A percentile compares a stretch with the other conserved stretches of the same genome.
Conservation (phyloP, 768 basidiomycete genomes). For the Mycena epipterygia region DNA sequence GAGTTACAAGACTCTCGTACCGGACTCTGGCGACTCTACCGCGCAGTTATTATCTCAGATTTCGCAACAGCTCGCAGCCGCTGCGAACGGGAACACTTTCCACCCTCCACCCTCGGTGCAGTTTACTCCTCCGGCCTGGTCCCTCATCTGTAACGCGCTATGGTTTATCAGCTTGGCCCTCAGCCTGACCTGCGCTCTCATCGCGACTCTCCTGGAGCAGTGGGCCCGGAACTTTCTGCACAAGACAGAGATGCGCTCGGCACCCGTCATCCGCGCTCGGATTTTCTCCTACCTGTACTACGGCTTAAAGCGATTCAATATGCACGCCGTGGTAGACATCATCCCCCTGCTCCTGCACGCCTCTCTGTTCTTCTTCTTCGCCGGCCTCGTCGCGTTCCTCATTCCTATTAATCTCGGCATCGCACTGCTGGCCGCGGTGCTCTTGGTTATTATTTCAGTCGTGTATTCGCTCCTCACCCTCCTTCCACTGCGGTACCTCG, state of each 20-base stretch:
- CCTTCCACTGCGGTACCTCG: constrained; percentile 25
- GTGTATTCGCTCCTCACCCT: constrained; percentile 26
- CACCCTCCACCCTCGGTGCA: no score
- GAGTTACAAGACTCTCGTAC: constrained; percentile 1
- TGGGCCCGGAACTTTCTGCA: no score
- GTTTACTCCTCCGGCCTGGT: neutral
- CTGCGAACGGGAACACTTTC: constrained; percentile 7
- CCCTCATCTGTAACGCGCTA: neutral
- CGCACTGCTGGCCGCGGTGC: neutral
- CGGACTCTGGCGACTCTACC: constrained; percentile 1
- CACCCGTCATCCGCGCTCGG: constrained; percentile 10
- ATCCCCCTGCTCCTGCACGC: constrained; percentile 35
- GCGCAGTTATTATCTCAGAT: neutral
- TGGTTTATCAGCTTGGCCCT: constrained; percentile 23
- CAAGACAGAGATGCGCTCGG: constrained; percentile 17
- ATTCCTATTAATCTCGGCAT: constrained; percentile 7
- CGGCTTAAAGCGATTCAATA: constrained; percentile 11
- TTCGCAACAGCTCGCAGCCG: constrained; percentile 14
- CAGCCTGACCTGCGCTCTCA: no score
- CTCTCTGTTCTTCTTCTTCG: constrained; percentile 32
- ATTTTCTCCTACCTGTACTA: constrained; percentile 19
- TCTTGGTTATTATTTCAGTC: neutral
- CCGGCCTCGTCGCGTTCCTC: constrained; percentile 30
- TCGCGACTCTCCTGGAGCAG: no score
- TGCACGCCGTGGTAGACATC: constrained; percentile 11